These are phyloP conservation scores for Vanilla planifolia DNA, from an alignment of 106 monocot genomes.

Conservation along the genomic window DNA sequence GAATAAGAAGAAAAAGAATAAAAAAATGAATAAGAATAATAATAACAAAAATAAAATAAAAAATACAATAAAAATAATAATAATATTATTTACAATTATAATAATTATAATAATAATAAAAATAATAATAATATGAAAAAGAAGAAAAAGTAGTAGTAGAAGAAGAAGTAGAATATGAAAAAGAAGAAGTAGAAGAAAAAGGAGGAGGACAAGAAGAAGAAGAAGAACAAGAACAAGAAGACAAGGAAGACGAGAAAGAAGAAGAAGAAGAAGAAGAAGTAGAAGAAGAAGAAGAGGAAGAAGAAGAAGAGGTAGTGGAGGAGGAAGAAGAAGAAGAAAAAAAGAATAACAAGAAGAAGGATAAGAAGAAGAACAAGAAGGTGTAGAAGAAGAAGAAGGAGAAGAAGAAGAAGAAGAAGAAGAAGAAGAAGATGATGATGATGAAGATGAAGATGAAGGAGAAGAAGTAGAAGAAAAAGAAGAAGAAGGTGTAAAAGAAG, in stretches of 20 bases:
- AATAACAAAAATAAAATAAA: too few relatives aligned
- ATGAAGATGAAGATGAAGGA: background rate
- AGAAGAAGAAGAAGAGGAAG: background rate
- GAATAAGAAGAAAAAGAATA: too few relatives aligned
- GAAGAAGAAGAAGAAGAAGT: background rate
- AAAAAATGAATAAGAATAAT: too few relatives aligned
- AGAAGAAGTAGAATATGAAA: background rate
- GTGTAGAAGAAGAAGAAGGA: background rate
- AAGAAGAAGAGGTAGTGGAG: too few relatives aligned
- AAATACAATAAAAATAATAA: too few relatives aligned
- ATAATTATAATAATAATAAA: background rate
- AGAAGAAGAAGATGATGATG: background rate
- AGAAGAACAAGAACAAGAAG: background rate
- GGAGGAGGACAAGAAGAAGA: background rate
- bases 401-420: background rate
- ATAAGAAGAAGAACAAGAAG: too few relatives aligned
- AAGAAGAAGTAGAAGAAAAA: too few relatives aligned
- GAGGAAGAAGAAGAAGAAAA: too few relatives aligned
- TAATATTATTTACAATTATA: too few relatives aligned
- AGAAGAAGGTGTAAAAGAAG: too few relatives aligned
- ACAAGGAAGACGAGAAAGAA: background rate
- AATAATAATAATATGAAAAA: background rate
- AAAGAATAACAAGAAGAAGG: too few relatives aligned
- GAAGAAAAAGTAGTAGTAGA: background rate
- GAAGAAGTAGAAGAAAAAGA: too few relatives aligned